phyloP scores from a whole-genome alignment of 1,284 basidiomycete genomes.

The Cerrena zonata region DNA sequence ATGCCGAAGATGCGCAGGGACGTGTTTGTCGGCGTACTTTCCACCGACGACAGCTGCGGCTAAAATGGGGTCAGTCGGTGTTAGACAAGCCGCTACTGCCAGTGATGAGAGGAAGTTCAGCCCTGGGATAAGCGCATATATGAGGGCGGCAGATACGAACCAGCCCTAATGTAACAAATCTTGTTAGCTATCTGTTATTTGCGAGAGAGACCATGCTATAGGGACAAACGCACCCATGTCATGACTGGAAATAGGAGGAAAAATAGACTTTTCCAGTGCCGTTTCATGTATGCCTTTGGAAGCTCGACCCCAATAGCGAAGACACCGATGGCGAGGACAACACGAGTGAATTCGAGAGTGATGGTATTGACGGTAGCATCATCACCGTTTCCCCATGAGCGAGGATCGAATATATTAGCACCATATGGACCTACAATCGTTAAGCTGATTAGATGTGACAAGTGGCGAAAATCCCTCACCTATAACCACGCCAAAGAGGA shows the following conservation, averaged over 20 bases:
- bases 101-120: constrained; percentile 83
- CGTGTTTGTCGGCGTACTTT: constrained; percentile 97
- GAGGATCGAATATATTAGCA: constrained; percentile 81
- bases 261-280: constrained; percentile 85
- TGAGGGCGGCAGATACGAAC: constrained; percentile 84
- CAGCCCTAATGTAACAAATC: constrained; percentile 70
- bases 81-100: constrained; percentile 88
- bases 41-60: constrained; percentile 90
- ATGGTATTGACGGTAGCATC: constrained; percentile 58
- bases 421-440: constrained; percentile 69
- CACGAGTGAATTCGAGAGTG: constrained; percentile 87
- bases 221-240: constrained; percentile 77
- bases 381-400: constrained; percentile 64
- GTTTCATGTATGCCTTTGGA: constrained; percentile 86
- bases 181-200: background rate
- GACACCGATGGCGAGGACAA: constrained; percentile 93
- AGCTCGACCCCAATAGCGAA: constrained; percentile 97
- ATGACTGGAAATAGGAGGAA: constrained; percentile 87
- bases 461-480: constrained; percentile 35
- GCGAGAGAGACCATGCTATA: background rate
- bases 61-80: constrained; percentile 93
- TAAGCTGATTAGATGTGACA: constrained; percentile 1
- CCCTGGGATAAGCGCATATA: constrained; percentile 83
- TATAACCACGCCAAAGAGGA: constrained; percentile 90
- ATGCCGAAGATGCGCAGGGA: constrained; percentile 91